Conservation (phyloP, 805 yeast genomes). For the Spathaspora sp. region DNA sequence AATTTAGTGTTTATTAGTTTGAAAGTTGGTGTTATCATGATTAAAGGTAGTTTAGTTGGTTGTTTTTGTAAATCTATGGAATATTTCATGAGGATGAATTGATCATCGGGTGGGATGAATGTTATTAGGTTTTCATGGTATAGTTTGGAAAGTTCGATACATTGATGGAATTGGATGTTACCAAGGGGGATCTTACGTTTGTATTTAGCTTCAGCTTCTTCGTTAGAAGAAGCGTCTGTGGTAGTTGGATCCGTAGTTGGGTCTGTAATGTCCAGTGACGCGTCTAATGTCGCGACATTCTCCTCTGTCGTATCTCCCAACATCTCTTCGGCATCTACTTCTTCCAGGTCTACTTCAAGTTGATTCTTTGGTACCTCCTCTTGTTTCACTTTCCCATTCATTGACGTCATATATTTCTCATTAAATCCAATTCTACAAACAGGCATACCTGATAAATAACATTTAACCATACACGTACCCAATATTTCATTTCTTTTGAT, state of each 20-base stretch:
- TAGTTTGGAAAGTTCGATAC: slow-evolving; percentile 70
- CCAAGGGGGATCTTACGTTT: slow-evolving; percentile 26
- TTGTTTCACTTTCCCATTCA: slow-evolving; percentile 12
- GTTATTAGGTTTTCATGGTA: slow-evolving; percentile 66
- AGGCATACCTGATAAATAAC: slow-evolving; percentile 45
- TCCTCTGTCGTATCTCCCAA: no score
- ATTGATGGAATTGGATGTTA: slow-evolving; percentile 49
- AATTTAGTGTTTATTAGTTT: slow-evolving; percentile 23
- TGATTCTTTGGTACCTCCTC: slow-evolving; percentile 10
- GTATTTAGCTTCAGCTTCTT: neutral
- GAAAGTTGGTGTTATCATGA: slow-evolving; percentile 40
- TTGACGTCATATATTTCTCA: slow-evolving; percentile 33
- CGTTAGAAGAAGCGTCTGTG: no score
- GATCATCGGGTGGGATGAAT: slow-evolving; percentile 81
- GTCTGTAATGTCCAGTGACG: no score
- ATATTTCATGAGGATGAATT: slow-evolving; percentile 34
- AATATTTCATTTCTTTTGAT: slow-evolving; percentile 29
- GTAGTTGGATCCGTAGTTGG: no score
- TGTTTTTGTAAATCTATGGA: slow-evolving; percentile 42
- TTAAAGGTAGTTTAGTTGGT: slow-evolving; percentile 34
- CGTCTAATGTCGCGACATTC: no score
- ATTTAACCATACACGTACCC: slow-evolving; percentile 33
- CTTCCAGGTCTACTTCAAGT: slow-evolving; percentile 6
- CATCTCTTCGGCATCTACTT: slow-evolving; percentile 7
- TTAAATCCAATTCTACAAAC: slow-evolving; percentile 38